Percentiles rank a stretch among this genome's conserved stretches.
These are phyloP conservation scores for Colletotrichum sp. DNA, from an alignment of 2,329 filamentous ascomycete genomes.

Conservation along the genomic window DNA sequence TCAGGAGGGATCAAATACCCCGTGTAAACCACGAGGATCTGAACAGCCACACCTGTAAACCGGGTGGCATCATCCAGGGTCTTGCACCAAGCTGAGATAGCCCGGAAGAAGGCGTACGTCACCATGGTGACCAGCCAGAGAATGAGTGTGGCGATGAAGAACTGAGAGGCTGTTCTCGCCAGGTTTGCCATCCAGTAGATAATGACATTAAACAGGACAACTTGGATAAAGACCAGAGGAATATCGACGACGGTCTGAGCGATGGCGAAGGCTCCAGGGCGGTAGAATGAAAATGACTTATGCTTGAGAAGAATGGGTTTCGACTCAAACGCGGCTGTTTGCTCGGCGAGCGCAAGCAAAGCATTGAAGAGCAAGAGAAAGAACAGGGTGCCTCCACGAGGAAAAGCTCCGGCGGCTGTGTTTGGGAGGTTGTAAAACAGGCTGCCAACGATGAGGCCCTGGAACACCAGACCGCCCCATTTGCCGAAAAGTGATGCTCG, in stretches of 20 bases:
- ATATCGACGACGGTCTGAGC: slow-evolving; percentile 44
- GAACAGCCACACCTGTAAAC: slow-evolving; percentile 30
- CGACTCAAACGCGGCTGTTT: slow-evolving; percentile 64
- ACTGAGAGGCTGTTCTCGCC: slow-evolving; percentile 61
- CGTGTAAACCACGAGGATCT: slow-evolving; percentile 32
- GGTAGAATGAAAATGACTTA: slow-evolving; percentile 73
- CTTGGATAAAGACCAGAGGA: slow-evolving; percentile 62
- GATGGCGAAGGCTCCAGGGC: slow-evolving; percentile 61
- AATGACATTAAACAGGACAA: slow-evolving; percentile 62
- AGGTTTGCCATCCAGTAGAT: slow-evolving; percentile 67
- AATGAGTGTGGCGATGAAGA: slow-evolving; percentile 64
- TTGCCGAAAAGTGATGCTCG: slow-evolving; percentile 36
- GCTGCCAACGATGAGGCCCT: slow-evolving; percentile 35
- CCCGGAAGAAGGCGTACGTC: slow-evolving; percentile 59
- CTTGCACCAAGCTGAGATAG: slow-evolving; percentile 50
- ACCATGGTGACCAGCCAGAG: slow-evolving; percentile 58
- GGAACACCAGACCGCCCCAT: slow-evolving; percentile 37
- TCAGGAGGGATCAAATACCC: slow-evolving; percentile 57
- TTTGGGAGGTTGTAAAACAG: slow-evolving; percentile 34
- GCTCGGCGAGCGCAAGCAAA: slow-evolving; percentile 64
- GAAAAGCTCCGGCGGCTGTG: slow-evolving; percentile 56
- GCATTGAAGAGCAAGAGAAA: slow-evolving; percentile 68
- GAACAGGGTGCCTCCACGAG: slow-evolving; percentile 66
- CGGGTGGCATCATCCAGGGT: slow-evolving; percentile 50
- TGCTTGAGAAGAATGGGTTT: slow-evolving; percentile 74